Percentiles rank a stretch among this genome's conserved stretches.
phyloP scores from a whole-genome alignment of 768 basidiomycete genomes.

The Lentinula raphanica region DNA sequence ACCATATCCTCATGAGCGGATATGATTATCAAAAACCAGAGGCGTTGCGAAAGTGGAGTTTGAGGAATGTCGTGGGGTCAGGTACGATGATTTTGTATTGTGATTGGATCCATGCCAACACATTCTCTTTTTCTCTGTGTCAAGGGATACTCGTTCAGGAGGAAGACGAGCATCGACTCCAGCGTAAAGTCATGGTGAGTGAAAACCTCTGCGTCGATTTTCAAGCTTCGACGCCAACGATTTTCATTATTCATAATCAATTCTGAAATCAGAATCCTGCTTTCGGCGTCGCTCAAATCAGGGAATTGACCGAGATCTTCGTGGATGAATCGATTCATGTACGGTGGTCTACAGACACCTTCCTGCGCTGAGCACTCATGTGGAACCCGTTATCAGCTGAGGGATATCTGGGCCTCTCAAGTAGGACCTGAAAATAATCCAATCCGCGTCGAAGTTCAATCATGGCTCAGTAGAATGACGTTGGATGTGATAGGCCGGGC shows the following conservation, averaged over 20 bases:
- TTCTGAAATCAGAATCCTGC: conserved; percentile 35
- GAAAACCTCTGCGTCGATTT: neutral
- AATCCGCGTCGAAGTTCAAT: conserved; percentile 22
- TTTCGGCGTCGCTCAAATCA: conserved; percentile 37
- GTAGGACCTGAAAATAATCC: conserved; percentile 14
- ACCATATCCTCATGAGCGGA: conserved; percentile 40
- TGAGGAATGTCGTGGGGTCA: conserved; percentile 28
- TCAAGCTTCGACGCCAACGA: too few species aligned
- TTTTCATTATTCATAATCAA: too few species aligned
- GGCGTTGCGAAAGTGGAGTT: conserved; percentile 12
- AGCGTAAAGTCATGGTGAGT: conserved; percentile 41
- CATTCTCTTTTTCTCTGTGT: too few species aligned
- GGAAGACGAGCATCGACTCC: conserved; percentile 38
- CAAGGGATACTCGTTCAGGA: conserved; percentile 49
- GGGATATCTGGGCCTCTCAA: conserved; percentile 26
- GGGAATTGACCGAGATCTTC: conserved; percentile 32
- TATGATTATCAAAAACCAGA: conserved; percentile 38
- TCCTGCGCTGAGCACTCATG: too few species aligned
- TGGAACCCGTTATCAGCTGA: conserved; percentile 20
- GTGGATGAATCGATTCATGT: conserved; percentile 31
- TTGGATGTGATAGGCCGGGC: conserved; percentile 39
- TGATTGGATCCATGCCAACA: neutral
- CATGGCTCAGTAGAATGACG: conserved; percentile 30
- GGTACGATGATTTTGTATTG: conserved; percentile 15
- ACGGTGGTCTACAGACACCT: neutral